Percentiles rank a stretch among this genome's conserved stretches.
Conservation (phyloP, 2,329 filamentous ascomycete species). For the Cyclaneusma minus region DNA sequence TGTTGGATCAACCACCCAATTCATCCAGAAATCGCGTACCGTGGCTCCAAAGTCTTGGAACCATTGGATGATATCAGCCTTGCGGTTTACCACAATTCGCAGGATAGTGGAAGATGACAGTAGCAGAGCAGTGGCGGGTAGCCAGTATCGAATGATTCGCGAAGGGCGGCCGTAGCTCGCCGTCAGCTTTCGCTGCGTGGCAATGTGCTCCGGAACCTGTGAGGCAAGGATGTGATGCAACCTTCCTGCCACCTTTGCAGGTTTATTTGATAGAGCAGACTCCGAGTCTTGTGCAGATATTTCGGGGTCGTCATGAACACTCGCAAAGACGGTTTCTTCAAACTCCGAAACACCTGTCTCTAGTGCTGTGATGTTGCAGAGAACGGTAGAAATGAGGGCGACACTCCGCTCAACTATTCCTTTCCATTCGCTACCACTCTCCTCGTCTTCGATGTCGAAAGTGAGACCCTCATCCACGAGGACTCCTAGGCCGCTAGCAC, state of each 20-base stretch:
- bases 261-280: conserved; percentile 27
- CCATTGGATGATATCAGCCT: conserved; percentile 68
- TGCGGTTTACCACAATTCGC: conserved; percentile 57
- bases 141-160: conserved; percentile 70
- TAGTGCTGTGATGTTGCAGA: conserved; percentile 52
- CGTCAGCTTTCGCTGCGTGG: conserved; percentile 38
- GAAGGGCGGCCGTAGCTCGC: conserved; percentile 61
- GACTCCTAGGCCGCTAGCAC: conserved; percentile 73
- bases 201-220: conserved; percentile 52
- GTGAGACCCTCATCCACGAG: conserved; percentile 74
- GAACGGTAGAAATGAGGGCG: conserved; percentile 71
- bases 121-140: conserved; percentile 55
- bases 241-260: conserved; percentile 46
- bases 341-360: conserved; percentile 48
- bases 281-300: conserved; percentile 33
- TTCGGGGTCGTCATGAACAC: conserved; percentile 44
- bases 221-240: conserved; percentile 53
- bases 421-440: conserved; percentile 43
- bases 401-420: conserved; percentile 67
- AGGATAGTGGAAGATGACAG: conserved; percentile 81
- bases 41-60: conserved; percentile 65
- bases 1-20: conserved; percentile 84
- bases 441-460: conserved; percentile 44
- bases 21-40: conserved; percentile 78
- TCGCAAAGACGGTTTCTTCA: conserved; percentile 48